These are phyloP conservation scores for Phialophora macrospora DNA, from an alignment of 2,329 filamentous ascomycete species.

Conservation along the genomic window DNA sequence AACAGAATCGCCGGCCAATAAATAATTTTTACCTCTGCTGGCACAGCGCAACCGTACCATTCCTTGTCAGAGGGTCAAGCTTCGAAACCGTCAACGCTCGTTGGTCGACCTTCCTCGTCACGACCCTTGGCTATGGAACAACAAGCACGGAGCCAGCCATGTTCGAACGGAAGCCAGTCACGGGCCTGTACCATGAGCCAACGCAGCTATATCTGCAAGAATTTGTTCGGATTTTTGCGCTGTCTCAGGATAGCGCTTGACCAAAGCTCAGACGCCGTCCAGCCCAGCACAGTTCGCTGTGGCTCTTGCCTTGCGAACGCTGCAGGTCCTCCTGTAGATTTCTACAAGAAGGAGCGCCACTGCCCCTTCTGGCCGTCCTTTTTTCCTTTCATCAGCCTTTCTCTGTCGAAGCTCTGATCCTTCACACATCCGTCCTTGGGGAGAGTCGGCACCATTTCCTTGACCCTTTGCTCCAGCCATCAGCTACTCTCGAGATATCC, in stretches of 20 bases:
- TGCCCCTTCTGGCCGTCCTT: not conserved
- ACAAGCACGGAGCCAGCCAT: not conserved
- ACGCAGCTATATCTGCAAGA: not conserved
- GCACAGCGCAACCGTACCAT: not conserved
- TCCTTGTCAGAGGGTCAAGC: not conserved
- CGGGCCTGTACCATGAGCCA: not conserved
- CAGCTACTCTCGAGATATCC: conserved; percentile 13
- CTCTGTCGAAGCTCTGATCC: conserved; percentile 2
- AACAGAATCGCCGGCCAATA: conserved; percentile 54
- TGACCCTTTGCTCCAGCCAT: conserved; percentile 3
- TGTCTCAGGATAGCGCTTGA: conserved; percentile 20
- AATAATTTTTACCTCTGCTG: conserved; percentile 44
- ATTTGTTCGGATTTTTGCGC: not conserved
- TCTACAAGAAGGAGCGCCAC: conserved; percentile 7
- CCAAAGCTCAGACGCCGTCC: conserved; percentile 16
- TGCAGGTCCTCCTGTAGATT: not conserved
- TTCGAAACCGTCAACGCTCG: not conserved
- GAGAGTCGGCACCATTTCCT: conserved; percentile 9
- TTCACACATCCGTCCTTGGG: conserved; percentile 4
- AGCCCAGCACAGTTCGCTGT: conserved; percentile 8
- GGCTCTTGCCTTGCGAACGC: conserved; percentile 19
- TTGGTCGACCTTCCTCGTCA: not conserved
- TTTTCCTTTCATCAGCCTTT: not conserved
- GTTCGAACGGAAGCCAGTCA: not conserved
- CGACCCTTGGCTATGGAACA: not conserved